Evolutionary conservation across 495 filamentous ascomycete species (phyloP).

Genomic region (Lindgomyces ingoldianus): DNA sequence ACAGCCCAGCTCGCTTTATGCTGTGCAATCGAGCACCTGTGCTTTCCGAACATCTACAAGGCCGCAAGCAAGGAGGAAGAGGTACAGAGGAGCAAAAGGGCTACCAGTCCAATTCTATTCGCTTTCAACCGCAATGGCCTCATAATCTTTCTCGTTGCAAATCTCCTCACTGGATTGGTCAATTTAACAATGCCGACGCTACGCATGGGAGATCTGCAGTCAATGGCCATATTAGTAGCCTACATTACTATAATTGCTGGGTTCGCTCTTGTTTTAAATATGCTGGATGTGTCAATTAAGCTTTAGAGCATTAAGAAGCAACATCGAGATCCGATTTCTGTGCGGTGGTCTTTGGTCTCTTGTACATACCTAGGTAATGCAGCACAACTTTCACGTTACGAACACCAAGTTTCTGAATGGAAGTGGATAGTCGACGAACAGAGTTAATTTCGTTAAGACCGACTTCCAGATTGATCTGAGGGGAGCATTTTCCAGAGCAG

Average conservation of each 20-base stretch:
- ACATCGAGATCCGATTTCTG: not conserved
- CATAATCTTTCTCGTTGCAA: slow-evolving; percentile 82
- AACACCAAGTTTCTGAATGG: too few species aligned
- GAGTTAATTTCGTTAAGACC: too few species aligned
- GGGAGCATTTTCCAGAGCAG: too few species aligned
- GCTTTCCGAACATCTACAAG: slow-evolving; percentile 72
- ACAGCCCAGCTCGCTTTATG: slow-evolving; percentile 74
- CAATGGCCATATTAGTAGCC: slow-evolving; percentile 71
- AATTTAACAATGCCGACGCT: slow-evolving; percentile 85
- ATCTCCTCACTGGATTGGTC: slow-evolving; percentile 82
- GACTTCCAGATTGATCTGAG: too few species aligned
- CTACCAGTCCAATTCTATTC: slow-evolving; percentile 74
- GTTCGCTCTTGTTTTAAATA: slow-evolving; percentile 71
- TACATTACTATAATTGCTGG: slow-evolving; percentile 69
- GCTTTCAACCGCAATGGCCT: slow-evolving; percentile 90
- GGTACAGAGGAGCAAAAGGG: slow-evolving; percentile 55
- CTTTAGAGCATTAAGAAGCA: slow-evolving; percentile 47
- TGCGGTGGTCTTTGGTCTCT: too few species aligned
- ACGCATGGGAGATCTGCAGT: slow-evolving; percentile 58
- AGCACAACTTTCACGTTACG: too few species aligned
- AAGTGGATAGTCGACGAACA: too few species aligned
- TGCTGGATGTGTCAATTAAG: slow-evolving; percentile 73
- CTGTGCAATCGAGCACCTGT: slow-evolving; percentile 69
- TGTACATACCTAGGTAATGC: too few species aligned
- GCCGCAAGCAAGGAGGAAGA: slow-evolving; percentile 49